These are phyloP conservation scores for Euphrasia confusa DNA, from an alignment of 257 asterid genomes.

Conservation along the genomic window DNA sequence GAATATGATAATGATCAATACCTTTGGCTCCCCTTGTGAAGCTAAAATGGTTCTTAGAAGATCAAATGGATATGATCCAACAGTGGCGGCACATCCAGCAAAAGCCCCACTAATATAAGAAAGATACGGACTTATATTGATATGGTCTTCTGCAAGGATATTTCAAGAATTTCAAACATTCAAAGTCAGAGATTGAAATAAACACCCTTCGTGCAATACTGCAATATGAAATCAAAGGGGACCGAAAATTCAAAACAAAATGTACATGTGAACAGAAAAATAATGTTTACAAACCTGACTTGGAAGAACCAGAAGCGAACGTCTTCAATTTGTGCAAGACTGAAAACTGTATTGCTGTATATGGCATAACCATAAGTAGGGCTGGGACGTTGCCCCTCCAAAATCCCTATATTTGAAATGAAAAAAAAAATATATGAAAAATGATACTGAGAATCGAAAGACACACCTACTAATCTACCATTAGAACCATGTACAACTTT, in stretches of 20 bases:
- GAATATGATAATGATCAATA: constrained; percentile 22
- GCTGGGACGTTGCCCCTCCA: constrained; percentile 99
- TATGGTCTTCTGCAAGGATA: constrained; percentile 67
- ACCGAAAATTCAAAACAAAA: constrained; percentile 3
- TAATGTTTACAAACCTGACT: constrained; percentile 50
- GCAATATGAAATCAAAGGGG: neutral
- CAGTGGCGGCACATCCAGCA: constrained; percentile 95
- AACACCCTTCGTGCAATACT: neutral
- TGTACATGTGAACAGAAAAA: constrained; percentile 9
- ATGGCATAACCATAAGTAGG: constrained; percentile 94
- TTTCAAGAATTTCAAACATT: neutral
- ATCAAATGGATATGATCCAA: constrained; percentile 96
- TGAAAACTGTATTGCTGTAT: constrained; percentile 85
- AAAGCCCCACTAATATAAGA: constrained; percentile 86
- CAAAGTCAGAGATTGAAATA: neutral
- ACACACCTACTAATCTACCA: neutral
- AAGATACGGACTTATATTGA: constrained; percentile 68
- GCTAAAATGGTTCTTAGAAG: constrained; percentile 91
- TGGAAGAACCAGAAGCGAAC: constrained; percentile 81
- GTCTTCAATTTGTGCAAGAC: constrained; percentile 78
- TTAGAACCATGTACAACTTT: neutral
- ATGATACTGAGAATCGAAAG: neutral
- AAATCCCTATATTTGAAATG: constrained; percentile 52
- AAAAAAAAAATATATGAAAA: neutral
- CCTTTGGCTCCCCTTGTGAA: constrained; percentile 99